Conservation (phyloP, 73 alveolate genomes). For the Tetrahymena malaccensis region DNA sequence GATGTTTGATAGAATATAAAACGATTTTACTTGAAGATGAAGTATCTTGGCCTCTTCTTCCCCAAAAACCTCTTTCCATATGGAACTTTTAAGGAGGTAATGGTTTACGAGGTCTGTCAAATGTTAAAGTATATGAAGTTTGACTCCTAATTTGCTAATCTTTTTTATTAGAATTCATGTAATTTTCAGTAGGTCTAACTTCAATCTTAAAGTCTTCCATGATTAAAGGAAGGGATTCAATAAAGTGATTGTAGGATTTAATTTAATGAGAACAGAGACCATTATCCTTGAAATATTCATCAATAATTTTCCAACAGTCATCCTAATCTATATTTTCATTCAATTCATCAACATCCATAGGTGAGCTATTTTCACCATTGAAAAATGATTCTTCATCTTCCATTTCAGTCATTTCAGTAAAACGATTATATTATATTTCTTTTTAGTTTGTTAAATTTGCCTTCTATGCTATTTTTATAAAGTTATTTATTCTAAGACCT, state of each 20-base stretch:
- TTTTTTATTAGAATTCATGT: not conserved
- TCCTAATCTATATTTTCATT: not conserved
- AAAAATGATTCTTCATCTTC: not conserved
- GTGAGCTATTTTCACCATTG: not conserved
- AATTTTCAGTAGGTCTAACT: not conserved
- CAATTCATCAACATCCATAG: not conserved
- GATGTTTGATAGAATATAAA: not conserved
- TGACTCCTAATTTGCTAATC: not conserved
- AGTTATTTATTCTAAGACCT: not conserved
- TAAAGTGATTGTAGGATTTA: not conserved
- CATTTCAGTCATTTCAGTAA: not conserved
- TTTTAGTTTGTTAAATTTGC: not conserved
- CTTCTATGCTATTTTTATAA: not conserved
- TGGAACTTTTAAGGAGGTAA: not conserved
- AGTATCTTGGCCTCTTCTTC: conserved; percentile 1
- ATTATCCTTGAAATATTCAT: not conserved
- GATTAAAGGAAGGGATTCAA: not conserved
- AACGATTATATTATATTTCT: not conserved
- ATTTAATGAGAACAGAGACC: not conserved
- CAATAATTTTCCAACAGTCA: not conserved
- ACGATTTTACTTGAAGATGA: not conserved
- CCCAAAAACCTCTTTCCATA: conserved; percentile 4
- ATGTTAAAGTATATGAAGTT: not conserved
- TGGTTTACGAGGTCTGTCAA: not conserved
- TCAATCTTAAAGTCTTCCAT: not conserved